Evolutionary conservation across 1,284 basidiomycete genomes (phyloP).

Genomic region (Fomitiporia mediterranea): DNA sequence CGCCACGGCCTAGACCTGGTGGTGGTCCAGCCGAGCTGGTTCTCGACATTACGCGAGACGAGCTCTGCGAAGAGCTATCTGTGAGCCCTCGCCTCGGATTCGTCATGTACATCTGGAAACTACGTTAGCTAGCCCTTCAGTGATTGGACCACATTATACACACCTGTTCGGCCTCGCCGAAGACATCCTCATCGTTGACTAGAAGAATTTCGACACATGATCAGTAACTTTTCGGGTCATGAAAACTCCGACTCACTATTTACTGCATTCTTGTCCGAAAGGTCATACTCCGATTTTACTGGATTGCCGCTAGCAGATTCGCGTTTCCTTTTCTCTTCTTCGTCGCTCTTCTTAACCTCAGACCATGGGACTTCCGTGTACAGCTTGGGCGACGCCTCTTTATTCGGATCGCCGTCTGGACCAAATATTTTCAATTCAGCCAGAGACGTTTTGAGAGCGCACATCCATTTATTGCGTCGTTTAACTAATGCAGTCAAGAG

Average conservation of each 20-base stretch:
- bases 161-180: conserved; percentile 14
- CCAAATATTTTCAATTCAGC: conserved; percentile 73
- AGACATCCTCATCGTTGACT: conserved; percentile 13
- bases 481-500: conserved; percentile 41
- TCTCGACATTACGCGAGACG: conserved; percentile 3
- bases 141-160: not conserved
- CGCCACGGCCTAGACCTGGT: not conserved
- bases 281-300: conserved; percentile 17
- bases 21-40: not conserved
- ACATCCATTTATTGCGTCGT: conserved; percentile 90
- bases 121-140: not conserved
- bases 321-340: conserved; percentile 35
- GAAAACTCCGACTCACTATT: conserved; percentile 7
- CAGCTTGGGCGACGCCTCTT: conserved; percentile 46
- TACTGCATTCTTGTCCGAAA: conserved; percentile 16
- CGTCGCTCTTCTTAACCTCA: conserved; percentile 37
- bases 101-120: conserved; percentile 6
- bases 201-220: not conserved
- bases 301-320: conserved; percentile 21
- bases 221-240: too few relatives aligned
- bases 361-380: conserved; percentile 76
- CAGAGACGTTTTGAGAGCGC: conserved; percentile 74
- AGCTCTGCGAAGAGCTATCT: not conserved
- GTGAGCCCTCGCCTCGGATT: not conserved
- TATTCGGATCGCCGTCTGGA: conserved; percentile 61